Base-by-base conservation (phyloP, 2,329 filamentous ascomycete species). In the Juglanconis oblonga region DNA sequence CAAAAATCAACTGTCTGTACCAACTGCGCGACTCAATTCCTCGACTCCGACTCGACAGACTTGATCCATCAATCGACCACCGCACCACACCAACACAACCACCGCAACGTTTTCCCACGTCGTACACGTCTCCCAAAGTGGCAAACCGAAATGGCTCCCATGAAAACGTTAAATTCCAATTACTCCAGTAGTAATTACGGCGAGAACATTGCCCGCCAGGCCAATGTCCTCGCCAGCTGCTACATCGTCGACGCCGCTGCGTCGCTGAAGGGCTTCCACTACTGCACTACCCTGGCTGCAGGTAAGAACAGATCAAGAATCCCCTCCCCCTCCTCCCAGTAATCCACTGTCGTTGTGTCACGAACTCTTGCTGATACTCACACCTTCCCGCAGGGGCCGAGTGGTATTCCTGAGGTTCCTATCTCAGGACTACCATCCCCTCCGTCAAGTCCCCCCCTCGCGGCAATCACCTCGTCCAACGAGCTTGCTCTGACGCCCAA, bases 351-450 rank as follows among this genome's bases (percentile, higher is more conserved):
- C 31, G 17, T 17, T 13, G 17, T 24, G 9, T 48, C 44, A 48
- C 10, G 42, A 45, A 14, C 14, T 31, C 5, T 3, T 11, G 9
- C 24, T 31, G 24, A 31, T 13, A 38, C 32, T 40, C n/a, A 29
- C 17, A 6, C 9, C 4, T 10, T 48, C 38, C 24, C 55, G 55
- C 72, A 88, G 88, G 89, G 87, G 87, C 87, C 78, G 88, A 91
- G 90, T 94, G 90, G 90, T 92, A 90, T 92, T 89, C 90, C 90
- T 94, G 90, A 94, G 90, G 90, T 91, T 83, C 87, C 83, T 78
- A 84, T 87, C 82, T 87, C 88, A 87, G 91, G 91, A 80, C 81
- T 91, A 78, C 90, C 91, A 81, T 91, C 89, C 77, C 90, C 89
- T 77, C 88, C 89, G 71, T 85, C 85, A 90, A 96, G 91, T 79